phyloP scores from a whole-genome alignment of 148 eudicot genomes.

The Chenopodium album region DNA sequence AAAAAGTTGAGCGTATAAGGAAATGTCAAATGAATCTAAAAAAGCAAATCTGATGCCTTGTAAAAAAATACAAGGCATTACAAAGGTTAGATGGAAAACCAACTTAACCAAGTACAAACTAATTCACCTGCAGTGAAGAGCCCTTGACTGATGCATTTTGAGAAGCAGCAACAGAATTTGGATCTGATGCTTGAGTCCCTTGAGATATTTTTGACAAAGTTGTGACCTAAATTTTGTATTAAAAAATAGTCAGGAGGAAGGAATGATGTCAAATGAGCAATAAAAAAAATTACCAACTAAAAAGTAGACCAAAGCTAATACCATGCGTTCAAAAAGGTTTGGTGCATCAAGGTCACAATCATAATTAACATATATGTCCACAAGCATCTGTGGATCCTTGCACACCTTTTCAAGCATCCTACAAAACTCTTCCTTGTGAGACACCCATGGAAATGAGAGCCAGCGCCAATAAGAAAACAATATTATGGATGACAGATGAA shows the following conservation, averaged over 20 bases:
- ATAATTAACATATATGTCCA: conserved; percentile 91
- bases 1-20: neutral
- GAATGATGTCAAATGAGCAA: neutral
- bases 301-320: conserved; percentile 25
- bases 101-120: conserved; percentile 9
- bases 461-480: conserved; percentile 7
- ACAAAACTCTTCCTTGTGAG: conserved; percentile 31
- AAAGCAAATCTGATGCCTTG: neutral
- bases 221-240: conserved; percentile 52
- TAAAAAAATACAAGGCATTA: neutral
- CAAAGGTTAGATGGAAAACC: too few species aligned
- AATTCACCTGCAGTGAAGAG: conserved; percentile 84
- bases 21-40: neutral
- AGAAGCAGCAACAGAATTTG: conserved; percentile 65
- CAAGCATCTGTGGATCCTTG: conserved; percentile 94
- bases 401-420: conserved; percentile 99
- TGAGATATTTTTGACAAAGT: conserved; percentile 86
- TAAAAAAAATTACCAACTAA: neutral
- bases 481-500: neutral
- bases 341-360: conserved; percentile 96
- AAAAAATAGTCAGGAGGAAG: neutral
- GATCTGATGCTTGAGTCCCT: conserved; percentile 85
- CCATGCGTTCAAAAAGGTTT: conserved; percentile 94
- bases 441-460: conserved; percentile 12
- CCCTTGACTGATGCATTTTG: conserved; percentile 82